Conservation (phyloP, 805 yeast species). For the Lipomyces oligophaga region DNA sequence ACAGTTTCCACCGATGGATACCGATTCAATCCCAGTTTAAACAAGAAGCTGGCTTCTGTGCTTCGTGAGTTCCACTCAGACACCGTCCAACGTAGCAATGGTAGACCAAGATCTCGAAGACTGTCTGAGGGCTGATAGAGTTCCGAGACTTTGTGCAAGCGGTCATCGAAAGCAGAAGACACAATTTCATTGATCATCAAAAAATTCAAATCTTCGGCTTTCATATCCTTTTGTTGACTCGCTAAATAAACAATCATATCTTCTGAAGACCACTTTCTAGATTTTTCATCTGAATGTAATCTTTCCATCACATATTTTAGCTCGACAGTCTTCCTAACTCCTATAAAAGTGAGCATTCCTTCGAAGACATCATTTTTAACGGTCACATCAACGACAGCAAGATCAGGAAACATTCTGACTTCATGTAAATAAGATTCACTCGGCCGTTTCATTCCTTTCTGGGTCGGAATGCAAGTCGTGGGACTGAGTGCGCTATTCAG, state of each 20-base stretch:
- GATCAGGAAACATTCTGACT: conserved; percentile 38
- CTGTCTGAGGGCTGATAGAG: conserved; percentile 36
- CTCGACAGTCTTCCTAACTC: conserved; percentile 41
- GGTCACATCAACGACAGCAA: conserved; percentile 35
- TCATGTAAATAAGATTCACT: conserved; percentile 35
- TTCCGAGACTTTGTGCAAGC: conserved; percentile 29
- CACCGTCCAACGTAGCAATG: conserved; percentile 32
- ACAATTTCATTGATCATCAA: conserved; percentile 35
- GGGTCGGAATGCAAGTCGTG: conserved; percentile 39
- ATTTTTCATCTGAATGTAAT: conserved; percentile 31
- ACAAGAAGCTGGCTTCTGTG: conserved; percentile 35
- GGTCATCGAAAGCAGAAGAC: conserved; percentile 26
- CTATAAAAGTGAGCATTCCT: conserved; percentile 34
- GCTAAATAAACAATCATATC: conserved; percentile 39
- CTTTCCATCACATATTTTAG: conserved; percentile 39
- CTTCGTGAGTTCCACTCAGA: conserved; percentile 31
- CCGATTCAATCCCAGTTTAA: conserved; percentile 34
- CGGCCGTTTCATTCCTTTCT: conserved; percentile 39
- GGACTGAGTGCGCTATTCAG: conserved; percentile 22
- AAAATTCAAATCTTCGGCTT: conserved; percentile 35
- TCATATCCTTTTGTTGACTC: conserved; percentile 32
- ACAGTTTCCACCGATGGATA: conserved; percentile 33
- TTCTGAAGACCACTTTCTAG: conserved; percentile 37
- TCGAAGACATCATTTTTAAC: conserved; percentile 25
- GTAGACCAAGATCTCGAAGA: conserved; percentile 34